Conservation (phyloP, 495 filamentous ascomycete genomes). For the Talaromyces adpressus region DNA sequence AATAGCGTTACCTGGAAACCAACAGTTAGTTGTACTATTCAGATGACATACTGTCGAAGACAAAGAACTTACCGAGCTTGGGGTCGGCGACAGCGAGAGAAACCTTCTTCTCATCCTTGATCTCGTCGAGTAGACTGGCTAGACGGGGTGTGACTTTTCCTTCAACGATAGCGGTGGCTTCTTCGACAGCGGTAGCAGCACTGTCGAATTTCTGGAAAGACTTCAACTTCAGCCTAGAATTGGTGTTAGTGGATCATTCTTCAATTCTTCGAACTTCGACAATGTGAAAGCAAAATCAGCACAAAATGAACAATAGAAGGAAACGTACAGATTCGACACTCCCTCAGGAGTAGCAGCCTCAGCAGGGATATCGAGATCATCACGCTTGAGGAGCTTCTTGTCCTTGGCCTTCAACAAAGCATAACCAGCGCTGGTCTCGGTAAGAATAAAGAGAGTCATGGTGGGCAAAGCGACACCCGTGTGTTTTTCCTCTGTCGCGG, state of each 20-base stretch:
- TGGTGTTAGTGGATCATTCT: not conserved
- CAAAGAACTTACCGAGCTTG: conserved; percentile 61
- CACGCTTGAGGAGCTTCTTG: conserved; percentile 91
- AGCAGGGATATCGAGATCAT: conserved; percentile 51
- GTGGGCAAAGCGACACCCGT: conserved; percentile 28
- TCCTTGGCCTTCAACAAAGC: conserved; percentile 95
- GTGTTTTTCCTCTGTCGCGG: conserved; percentile 4
- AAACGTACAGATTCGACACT: conserved; percentile 73
- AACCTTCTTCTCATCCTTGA: conserved; percentile 97
- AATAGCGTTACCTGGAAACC: conserved; percentile 63
- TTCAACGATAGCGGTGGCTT: conserved; percentile 79
- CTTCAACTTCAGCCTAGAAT: conserved; percentile 79
- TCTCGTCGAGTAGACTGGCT: conserved; percentile 67
- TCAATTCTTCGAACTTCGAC: not conserved
- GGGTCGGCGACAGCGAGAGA: conserved; percentile 92
- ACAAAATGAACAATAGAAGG: conserved; percentile 1
- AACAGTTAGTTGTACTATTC: not conserved
- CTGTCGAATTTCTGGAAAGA: conserved; percentile 95
- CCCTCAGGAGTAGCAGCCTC: conserved; percentile 77
- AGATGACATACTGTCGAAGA: not conserved
- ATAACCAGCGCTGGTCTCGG: conserved; percentile 94
- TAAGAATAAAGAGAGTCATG: conserved; percentile 78
- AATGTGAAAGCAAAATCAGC: not conserved
- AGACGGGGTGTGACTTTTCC: conserved; percentile 95
- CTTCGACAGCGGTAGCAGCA: conserved; percentile 75